A percentile compares a stretch with the other conserved stretches of the same genome.
Conservation (phyloP, 2,329 filamentous ascomycete species). For the Xylariaceae sp. region DNA sequence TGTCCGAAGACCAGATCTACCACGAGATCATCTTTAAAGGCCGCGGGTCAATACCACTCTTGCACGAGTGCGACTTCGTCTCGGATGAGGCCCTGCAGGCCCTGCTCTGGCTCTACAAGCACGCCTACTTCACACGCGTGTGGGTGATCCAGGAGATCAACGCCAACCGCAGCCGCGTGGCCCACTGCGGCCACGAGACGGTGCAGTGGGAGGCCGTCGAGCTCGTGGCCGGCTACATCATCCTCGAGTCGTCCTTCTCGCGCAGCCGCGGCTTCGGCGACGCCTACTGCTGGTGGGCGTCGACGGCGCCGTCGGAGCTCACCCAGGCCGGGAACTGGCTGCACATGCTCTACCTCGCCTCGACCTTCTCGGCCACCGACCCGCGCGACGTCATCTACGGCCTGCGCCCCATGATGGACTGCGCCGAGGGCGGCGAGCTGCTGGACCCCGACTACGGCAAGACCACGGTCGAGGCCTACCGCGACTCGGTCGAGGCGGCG, state of each 20-base stretch:
- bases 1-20: background rate
- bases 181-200: background rate
- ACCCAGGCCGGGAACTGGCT: background rate
- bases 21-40: background rate
- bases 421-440: background rate
- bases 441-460: background rate
- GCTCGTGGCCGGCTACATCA: constrained; percentile 1
- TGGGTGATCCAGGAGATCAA: constrained; percentile 1
- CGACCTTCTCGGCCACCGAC: background rate
- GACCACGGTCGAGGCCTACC: background rate
- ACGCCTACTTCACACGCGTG: background rate
- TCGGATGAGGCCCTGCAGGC: background rate
- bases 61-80: background rate
- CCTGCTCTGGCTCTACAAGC: background rate
- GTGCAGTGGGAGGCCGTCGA: background rate
- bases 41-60: background rate
- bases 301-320: background rate
- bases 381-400: background rate
- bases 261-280: background rate
- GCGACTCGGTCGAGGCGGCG: background rate
- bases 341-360: background rate
- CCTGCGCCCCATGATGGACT: background rate
- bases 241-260: background rate
- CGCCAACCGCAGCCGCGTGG: background rate
- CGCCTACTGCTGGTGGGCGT: background rate